Evolutionary conservation across 83 land plant genomes (phyloP).

Genomic region (Isoetes engelmannii): DNA sequence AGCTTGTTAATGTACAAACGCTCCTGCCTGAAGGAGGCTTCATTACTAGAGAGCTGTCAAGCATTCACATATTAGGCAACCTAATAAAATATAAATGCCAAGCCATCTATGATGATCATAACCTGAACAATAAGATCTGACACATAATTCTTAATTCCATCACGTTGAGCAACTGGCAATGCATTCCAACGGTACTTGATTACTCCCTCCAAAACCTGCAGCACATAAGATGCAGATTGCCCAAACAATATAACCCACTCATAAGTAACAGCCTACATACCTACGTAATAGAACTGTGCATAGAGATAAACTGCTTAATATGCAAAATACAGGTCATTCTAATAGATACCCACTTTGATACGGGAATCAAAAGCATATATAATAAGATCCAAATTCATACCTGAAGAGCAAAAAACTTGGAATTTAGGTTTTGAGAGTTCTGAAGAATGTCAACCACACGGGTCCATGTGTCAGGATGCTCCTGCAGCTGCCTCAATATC

Average conservation of each 20-base stretch:
- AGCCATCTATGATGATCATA: neutral
- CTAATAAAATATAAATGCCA: neutral
- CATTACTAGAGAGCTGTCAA: constrained; percentile 82
- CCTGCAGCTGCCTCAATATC: constrained; percentile 82
- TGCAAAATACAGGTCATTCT: too few relatives aligned
- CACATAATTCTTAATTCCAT: constrained; percentile 94
- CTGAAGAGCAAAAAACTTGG: constrained; percentile 93
- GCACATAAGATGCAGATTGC: neutral
- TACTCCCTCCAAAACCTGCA: constrained; percentile 88
- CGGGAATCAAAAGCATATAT: too few relatives aligned
- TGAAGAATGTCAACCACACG: constrained; percentile 88
- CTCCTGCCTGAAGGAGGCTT: constrained; percentile 68
- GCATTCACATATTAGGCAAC: neutral
- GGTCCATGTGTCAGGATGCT: constrained; percentile 91
- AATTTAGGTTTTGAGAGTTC: constrained; percentile 66
- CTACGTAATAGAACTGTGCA: too few relatives aligned
- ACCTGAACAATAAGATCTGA: constrained; percentile 98
- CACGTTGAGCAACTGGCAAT: constrained; percentile 89
- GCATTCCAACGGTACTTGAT: constrained; percentile 99
- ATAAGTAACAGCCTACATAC: constrained; percentile 18
- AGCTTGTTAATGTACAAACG: constrained; percentile 92
- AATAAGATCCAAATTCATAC: constrained; percentile 10
- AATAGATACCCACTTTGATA: too few relatives aligned
- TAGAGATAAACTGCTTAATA: too few relatives aligned
- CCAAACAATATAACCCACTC: neutral